These are phyloP conservation scores for Calophaca sinica DNA, from an alignment of 306 rosid species.

Conservation along the genomic window DNA sequence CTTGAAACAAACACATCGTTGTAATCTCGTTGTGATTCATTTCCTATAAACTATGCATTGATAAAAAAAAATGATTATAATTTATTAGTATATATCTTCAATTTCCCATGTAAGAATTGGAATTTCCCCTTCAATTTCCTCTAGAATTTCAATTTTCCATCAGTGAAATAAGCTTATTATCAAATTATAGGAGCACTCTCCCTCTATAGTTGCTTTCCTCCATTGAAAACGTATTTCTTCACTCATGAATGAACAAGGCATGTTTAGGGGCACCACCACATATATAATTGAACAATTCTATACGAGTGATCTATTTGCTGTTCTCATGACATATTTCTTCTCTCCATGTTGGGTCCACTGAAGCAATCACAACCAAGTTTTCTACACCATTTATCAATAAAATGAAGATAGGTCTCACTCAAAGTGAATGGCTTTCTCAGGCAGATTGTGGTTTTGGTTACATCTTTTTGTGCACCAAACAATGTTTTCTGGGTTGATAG, in stretches of 20 bases:
- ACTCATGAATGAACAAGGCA: slow-evolving; percentile 9
- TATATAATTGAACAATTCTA: slow-evolving; percentile 47
- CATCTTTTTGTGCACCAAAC: slow-evolving; percentile 43
- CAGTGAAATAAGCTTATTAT: background rate
- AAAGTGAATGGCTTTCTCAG: slow-evolving; percentile 14
- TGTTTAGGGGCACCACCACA: slow-evolving; percentile 31
- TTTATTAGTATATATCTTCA: too few species aligned
- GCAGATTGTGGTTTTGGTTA: slow-evolving; percentile 36
- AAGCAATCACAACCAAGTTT: slow-evolving; percentile 27
- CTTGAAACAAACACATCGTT: too few species aligned
- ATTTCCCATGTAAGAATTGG: background rate
- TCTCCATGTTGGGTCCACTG: slow-evolving; percentile 46
- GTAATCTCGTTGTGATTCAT: too few species aligned
- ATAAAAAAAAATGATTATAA: too few species aligned
- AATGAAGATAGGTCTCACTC: slow-evolving; percentile 35
- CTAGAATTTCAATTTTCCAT: too few species aligned
- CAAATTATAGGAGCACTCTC: background rate
- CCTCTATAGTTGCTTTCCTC: background rate
- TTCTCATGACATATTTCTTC: slow-evolving; percentile 30
- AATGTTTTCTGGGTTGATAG: background rate
- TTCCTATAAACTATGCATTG: too few species aligned
- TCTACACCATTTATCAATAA: slow-evolving; percentile 11
- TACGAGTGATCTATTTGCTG: slow-evolving; percentile 26
- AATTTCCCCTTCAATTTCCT: too few species aligned
- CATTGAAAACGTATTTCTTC: background rate